These are phyloP conservation scores for Elaeis oleifera DNA, from an alignment of 202 grass and related monocot species.

Conservation along the genomic window DNA sequence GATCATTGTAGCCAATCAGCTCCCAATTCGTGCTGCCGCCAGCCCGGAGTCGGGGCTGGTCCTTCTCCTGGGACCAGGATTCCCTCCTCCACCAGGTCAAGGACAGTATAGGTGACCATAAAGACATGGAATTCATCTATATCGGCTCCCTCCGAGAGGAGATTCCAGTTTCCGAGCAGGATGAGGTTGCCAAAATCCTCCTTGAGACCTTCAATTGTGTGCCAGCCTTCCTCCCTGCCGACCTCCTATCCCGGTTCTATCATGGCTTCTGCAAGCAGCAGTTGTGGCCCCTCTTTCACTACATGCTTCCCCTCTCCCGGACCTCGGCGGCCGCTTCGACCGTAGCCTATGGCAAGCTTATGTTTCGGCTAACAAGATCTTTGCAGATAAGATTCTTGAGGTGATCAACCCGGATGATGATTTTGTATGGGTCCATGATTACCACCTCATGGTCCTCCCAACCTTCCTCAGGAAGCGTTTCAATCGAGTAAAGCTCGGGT, in stretches of 20 bases:
- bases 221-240: slow-evolving; percentile 62
- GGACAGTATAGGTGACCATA: slow-evolving; percentile 54
- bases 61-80: slow-evolving; percentile 71
- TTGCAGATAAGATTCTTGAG: slow-evolving; percentile 82
- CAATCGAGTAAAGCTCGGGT: slow-evolving; percentile 67
- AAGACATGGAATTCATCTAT: slow-evolving; percentile 70
- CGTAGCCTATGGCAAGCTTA: slow-evolving; percentile 80
- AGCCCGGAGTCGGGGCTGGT: slow-evolving; percentile 26
- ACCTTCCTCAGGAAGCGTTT: slow-evolving; percentile 75
- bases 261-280: slow-evolving; percentile 96
- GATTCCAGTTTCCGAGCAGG: slow-evolving; percentile 54
- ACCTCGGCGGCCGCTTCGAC: slow-evolving; percentile 79
- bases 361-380: slow-evolving; percentile 91
- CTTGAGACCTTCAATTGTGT: slow-evolving; percentile 68
- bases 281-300: slow-evolving; percentile 95
- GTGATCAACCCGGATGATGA: slow-evolving; percentile 87
- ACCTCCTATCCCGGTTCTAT: slow-evolving; percentile 65
- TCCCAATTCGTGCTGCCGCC: slow-evolving; percentile 52
- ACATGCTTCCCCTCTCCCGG: slow-evolving; percentile 92
- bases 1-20: slow-evolving; percentile 93
- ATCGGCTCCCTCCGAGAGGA: slow-evolving; percentile 72
- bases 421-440: slow-evolving; percentile 83
- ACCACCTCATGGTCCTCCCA: slow-evolving; percentile 81
- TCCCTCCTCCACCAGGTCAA: slow-evolving; percentile 73
- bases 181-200: slow-evolving; percentile 52